Evolutionary conservation across 1,284 basidiomycete species (phyloP).

Genomic region (Rhodotorula mucilaginosa): DNA sequence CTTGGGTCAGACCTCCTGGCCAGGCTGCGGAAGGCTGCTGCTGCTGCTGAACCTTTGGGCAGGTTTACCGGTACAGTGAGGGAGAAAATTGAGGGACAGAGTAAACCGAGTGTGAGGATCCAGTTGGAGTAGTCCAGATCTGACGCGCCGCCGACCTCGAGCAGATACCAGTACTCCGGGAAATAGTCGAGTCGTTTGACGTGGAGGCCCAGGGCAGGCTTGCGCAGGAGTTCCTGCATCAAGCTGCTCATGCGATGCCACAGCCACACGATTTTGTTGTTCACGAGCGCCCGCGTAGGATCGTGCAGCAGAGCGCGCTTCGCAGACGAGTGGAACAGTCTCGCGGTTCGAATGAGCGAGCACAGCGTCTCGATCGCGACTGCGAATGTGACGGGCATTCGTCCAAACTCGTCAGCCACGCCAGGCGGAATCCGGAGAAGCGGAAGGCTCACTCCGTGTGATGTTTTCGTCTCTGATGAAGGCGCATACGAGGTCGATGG

Average conservation of each 20-base stretch:
- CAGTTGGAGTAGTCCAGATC: neutral
- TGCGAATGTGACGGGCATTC: neutral
- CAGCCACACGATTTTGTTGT: rapidly evolving
- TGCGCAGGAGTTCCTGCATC: neutral
- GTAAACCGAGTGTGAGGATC: neutral
- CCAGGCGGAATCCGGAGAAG: neutral
- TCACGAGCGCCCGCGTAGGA: neutral
- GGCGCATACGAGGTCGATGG: slow-evolving; percentile 1
- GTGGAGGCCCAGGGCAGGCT: neutral
- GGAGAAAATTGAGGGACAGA: neutral
- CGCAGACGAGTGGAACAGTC: neutral
- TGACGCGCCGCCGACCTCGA: neutral
- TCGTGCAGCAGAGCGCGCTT: neutral
- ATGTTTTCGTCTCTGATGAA: neutral
- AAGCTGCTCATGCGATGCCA: neutral
- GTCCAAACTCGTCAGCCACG: no score
- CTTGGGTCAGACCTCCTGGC: neutral
- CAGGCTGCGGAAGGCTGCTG: slow-evolving; percentile 17
- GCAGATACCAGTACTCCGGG: neutral
- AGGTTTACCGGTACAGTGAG: no score
- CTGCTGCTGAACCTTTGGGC: neutral
- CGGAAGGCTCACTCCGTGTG: no score
- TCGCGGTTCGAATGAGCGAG: neutral
- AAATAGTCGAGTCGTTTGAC: neutral
- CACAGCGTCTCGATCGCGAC: neutral